Base-by-base conservation (phyloP, 2,329 filamentous ascomycete species). In the Colletotrichum tofieldiae region DNA sequence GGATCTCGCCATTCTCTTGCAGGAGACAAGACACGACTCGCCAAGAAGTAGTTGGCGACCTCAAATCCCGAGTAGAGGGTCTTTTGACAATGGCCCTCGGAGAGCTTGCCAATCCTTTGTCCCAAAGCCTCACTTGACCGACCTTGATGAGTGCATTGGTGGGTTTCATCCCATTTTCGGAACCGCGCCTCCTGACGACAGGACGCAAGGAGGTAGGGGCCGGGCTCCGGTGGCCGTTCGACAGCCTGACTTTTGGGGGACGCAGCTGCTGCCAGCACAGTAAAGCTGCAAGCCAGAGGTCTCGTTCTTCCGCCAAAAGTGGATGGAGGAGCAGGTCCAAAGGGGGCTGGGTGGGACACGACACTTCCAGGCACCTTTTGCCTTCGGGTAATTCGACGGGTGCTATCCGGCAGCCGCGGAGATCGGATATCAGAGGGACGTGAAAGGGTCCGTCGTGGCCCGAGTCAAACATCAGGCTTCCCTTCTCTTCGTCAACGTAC, bases 1-100 rank as follows among this genome's bases (percentile, higher is more conserved):
- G 97, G 79, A 99, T 92, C 79, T 97, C 94, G 69, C 96, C 96
- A 77, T 98, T 98, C 79, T 98, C 96, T 76, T 97, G 94, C 32
- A 99, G 86, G 23, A 96, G 97, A 81, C 95, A 98, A 39, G 95
- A 98, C 5, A 98, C 94, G 75, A 90, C 90, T 77, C 93, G 91
- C 96, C 96, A 98, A 14, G 92, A 89, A 4, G 86, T 87, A n/a
- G 83, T 83, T 0, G 86, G 81, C 16, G 87, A 86, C 37, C 86
- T 84, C 32, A 88, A 77, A 77, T 91, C 89, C 71, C 88, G 84
- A 1, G 89, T 89, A 1, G 90, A 91, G 2, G 89, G 86, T 5
- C 88, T 83, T 76, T 86, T 88, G 61, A 89, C 85, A 67, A 91
- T 87, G 23, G 89, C 85, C 55, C 86, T 84, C 7, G 90, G 89